phyloP scores from a whole-genome alignment of 352 stramenopile species.

The Phytophthora palmivora region DNA sequence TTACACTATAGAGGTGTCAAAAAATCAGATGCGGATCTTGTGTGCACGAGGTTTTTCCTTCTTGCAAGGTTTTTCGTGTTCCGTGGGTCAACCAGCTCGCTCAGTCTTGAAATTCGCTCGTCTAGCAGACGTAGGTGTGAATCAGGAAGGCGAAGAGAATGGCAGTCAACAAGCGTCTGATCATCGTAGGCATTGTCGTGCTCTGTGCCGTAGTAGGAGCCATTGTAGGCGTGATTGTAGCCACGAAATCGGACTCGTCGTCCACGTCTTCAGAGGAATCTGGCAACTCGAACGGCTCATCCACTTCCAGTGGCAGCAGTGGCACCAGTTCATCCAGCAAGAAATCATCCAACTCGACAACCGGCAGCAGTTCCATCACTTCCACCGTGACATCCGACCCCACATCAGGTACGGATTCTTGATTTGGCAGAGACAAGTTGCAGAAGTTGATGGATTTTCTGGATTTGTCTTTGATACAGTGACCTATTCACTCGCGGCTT shows the following conservation, averaged over 20 bases:
- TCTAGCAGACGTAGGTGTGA: constrained; percentile 1
- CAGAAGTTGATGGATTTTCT: constrained; percentile 13
- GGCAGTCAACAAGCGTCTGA: constrained; percentile 49
- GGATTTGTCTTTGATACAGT: constrained; percentile 18
- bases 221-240: constrained; percentile 53
- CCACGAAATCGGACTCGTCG: constrained; percentile 42
- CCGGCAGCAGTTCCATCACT: constrained; percentile 11
- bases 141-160: constrained; percentile 15
- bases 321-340: constrained; percentile 26
- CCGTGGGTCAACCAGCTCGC: constrained; percentile 11
- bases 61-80: constrained; percentile 13
- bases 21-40: constrained; percentile 14
- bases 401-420: constrained; percentile 25
- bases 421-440: constrained; percentile 1
- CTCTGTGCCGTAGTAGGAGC: constrained; percentile 52
- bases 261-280: constrained; percentile 36
- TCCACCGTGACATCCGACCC: constrained; percentile 39
- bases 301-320: constrained; percentile 13
- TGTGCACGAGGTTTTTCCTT: constrained; percentile 2
- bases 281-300: constrained; percentile 8
- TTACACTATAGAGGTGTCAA: neutral
- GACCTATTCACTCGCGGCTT: constrained; percentile 62
- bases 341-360: constrained; percentile 31
- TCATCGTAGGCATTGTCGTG: constrained; percentile 54
- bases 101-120: constrained; percentile 24